Evolutionary conservation across 805 yeast species (phyloP).

Genomic region (Torulaspora maleeae): DNA sequence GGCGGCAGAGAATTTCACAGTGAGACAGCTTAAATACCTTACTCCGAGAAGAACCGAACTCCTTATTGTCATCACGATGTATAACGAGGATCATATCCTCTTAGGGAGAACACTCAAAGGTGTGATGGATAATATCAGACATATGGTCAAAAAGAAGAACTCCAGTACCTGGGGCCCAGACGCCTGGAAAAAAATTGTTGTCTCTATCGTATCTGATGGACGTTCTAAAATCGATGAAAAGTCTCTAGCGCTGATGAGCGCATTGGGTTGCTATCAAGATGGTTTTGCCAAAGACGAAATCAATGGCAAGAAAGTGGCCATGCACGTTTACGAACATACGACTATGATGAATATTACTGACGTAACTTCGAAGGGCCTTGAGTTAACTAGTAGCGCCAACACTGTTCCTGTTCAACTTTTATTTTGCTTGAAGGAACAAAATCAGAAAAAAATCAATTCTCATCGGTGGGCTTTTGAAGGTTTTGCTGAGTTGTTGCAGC

Average conservation of each 20-base stretch:
- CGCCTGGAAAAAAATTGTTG: slow-evolving; percentile 91
- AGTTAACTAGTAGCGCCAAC: slow-evolving; percentile 43
- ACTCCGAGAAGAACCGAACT: slow-evolving; percentile 82
- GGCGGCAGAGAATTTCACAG: slow-evolving; percentile 55
- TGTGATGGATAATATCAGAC: slow-evolving; percentile 78
- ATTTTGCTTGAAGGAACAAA: slow-evolving; percentile 87
- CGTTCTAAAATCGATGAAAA: slow-evolving; percentile 76
- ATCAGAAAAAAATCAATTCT: slow-evolving; percentile 89
- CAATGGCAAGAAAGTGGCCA: slow-evolving; percentile 71
- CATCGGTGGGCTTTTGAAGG: slow-evolving; percentile 97
- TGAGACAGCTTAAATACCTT: slow-evolving; percentile 74
- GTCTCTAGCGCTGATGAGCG: slow-evolving; percentile 73
- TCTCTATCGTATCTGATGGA: slow-evolving; percentile 88
- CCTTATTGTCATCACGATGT: slow-evolving; percentile 81
- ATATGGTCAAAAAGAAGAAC: slow-evolving; percentile 60
- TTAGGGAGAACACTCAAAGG: slow-evolving; percentile 86
- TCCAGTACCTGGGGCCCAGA: slow-evolving; percentile 89
- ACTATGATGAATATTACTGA: slow-evolving; percentile 81
- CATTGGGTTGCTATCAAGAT: slow-evolving; percentile 89
- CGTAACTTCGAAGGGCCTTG: slow-evolving; percentile 57
- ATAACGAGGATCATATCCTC: slow-evolving; percentile 79
- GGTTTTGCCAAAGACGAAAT: slow-evolving; percentile 92
- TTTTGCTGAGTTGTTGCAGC: slow-evolving; percentile 75
- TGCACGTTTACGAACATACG: slow-evolving; percentile 91
- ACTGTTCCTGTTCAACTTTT: slow-evolving; percentile 82